A percentile compares a stretch with the other conserved stretches of the same genome.
phyloP scores from a whole-genome alignment of 108 stramenopile species.

The Schizochytrium sp. region DNA sequence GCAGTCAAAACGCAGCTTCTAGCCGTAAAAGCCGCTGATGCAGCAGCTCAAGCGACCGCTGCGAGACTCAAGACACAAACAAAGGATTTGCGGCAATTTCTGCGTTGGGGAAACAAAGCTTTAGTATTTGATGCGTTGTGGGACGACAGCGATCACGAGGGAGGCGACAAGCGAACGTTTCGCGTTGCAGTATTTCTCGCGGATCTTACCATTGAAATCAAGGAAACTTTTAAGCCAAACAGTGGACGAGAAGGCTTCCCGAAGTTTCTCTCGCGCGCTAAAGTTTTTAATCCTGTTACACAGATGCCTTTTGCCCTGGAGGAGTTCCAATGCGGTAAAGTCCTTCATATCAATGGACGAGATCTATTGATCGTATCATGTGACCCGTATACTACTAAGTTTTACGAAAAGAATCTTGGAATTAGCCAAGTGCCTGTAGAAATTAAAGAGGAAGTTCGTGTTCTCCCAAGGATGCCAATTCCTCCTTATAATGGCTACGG shows the following conservation, averaged over 20 bases:
- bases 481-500: conserved; percentile 71
- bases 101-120: conserved; percentile 64
- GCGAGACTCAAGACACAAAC: not conserved
- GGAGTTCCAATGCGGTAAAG: conserved; percentile 59
- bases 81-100: conserved; percentile 48
- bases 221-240: conserved; percentile 65
- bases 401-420: conserved; percentile 50
- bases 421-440: conserved; percentile 53
- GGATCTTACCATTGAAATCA: conserved; percentile 75
- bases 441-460: conserved; percentile 55
- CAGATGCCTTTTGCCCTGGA: conserved; percentile 28
- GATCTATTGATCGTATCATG: conserved; percentile 60
- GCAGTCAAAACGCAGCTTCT: not conserved
- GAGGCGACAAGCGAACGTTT: conserved; percentile 73
- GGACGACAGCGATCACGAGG: conserved; percentile 70
- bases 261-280: conserved; percentile 32
- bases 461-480: not conserved
- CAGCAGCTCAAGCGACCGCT: conserved; percentile 61
- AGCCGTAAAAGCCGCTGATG: not conserved
- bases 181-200: conserved; percentile 72
- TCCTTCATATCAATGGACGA: conserved; percentile 59
- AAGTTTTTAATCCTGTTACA: conserved; percentile 13
- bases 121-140: conserved; percentile 72
- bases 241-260: conserved; percentile 58
- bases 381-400: conserved; percentile 61